Base-by-base conservation (phyloP, 352 stramenopile genomes). In the Pythium periplocum region DNA sequence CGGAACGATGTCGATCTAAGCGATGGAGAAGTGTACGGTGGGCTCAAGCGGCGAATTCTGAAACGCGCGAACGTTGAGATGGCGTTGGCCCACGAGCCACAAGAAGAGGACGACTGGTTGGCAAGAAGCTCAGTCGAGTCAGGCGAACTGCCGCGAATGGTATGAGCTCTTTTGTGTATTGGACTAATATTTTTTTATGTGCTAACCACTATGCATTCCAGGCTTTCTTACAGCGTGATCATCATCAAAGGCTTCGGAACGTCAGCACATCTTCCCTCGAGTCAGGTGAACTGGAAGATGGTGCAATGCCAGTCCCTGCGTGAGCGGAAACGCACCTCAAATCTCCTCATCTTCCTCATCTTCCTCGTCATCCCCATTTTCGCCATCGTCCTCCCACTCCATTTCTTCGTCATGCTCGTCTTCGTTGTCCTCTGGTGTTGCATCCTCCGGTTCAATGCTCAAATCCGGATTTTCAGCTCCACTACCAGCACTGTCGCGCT, bases 21-120 rank as follows among this genome's bases (percentile, higher is more conserved):
- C 45, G 81, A 91, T 44, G 81, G 76, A 3, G 81, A 91, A 49
- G 55, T 89, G 43, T 83, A 66, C 53, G 76, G 76, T 4, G 41
- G 57, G 2, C 49, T 45, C 6, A 63, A 69, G 30, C 61, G 55
- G 4, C 58, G 60, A 17, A 62, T 73, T 34, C 37, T 68, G 7
- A 59, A 49, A 6, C 31, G 44, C 11, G 79, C 71, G 41, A 75
- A 79, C 32, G 10, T n/a, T 5, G n/a, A 10, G 12, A 35, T 45
- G 3, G 48, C 32, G 4, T 33, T 56, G 8, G 12, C 9, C 11
- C 3, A 53, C 11, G 38, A 37, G 42, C 57, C 10, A 63, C 41
- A 11, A 40, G 48, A 12, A 39, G 32, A 33, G 9, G 10, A 12
- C 17, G 17, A 26, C 17, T 26, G 10, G 39, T 6, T 40, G 11